These are phyloP conservation scores for Dendrocalamus latiflorus DNA, from an alignment of 202 grass and related monocot species.

Conservation along the genomic window DNA sequence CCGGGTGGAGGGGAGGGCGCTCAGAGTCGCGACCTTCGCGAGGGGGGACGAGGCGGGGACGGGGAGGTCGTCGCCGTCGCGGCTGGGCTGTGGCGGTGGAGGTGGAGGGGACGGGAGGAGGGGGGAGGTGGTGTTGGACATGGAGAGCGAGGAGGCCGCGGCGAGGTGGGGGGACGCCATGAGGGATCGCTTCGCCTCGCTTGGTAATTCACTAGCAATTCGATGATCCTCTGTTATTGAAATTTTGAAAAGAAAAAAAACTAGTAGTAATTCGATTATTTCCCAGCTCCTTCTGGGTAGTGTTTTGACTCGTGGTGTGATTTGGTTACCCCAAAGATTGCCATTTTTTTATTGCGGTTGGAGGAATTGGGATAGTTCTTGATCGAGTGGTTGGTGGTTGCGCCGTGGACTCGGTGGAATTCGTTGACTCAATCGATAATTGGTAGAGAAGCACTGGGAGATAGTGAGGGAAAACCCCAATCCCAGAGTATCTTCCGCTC, in stretches of 20 bases:
- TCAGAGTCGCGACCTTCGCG: conserved; percentile 45
- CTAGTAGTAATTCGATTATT: background rate
- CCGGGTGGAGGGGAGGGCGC: conserved; percentile 38
- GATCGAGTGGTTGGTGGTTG: conserved; percentile 21
- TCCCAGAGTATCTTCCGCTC: background rate
- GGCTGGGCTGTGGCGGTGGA: conserved; percentile 11
- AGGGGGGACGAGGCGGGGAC: conserved; percentile 1
- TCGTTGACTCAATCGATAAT: conserved; percentile 29
- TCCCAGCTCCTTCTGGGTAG: background rate
- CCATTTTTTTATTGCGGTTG: background rate
- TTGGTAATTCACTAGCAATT: conserved; percentile 52
- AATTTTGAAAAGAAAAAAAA: background rate
- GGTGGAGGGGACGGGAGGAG: conserved; percentile 11
- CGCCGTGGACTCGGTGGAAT: background rate
- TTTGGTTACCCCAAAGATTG: background rate
- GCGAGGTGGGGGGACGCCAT: conserved; percentile 54
- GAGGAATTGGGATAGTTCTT: background rate
- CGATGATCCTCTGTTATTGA: conserved; percentile 4
- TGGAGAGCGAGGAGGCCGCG: conserved; percentile 55
- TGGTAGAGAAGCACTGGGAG: background rate
- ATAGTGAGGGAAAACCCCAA: background rate
- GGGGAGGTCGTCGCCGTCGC: background rate
- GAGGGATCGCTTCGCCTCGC: conserved; percentile 42
- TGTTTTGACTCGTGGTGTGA: background rate
- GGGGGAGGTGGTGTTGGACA: conserved; percentile 56